These are phyloP conservation scores for Fusarium coicis DNA, from an alignment of 2,329 filamentous ascomycete species.

Conservation along the genomic window DNA sequence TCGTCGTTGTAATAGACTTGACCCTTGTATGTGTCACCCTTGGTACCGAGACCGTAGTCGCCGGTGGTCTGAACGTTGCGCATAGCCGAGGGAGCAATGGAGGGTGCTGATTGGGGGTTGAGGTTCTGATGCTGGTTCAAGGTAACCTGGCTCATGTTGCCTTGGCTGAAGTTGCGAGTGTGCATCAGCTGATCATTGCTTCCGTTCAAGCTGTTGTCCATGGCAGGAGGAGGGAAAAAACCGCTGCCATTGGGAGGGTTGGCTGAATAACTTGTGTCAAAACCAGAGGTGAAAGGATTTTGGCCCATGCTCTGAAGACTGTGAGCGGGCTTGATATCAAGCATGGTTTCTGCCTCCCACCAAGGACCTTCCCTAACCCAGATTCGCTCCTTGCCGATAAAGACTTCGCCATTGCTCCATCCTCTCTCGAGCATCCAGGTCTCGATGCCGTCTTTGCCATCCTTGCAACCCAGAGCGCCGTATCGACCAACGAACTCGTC, in stretches of 20 bases:
- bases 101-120: slow-evolving; percentile 60
- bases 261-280: slow-evolving; percentile 79
- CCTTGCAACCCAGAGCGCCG: slow-evolving; percentile 82
- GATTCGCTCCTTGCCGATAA: slow-evolving; percentile 88
- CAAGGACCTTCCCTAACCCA: slow-evolving; percentile 96
- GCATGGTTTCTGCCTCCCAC: slow-evolving; percentile 98
- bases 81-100: slow-evolving; percentile 68
- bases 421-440: slow-evolving; percentile 94
- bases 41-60: slow-evolving; percentile 89
- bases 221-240: slow-evolving; percentile 75
- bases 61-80: slow-evolving; percentile 69
- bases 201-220: slow-evolving; percentile 70
- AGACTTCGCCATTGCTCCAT: slow-evolving; percentile 97
- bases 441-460: slow-evolving; percentile 92
- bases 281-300: slow-evolving; percentile 56
- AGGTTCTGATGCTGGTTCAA: slow-evolving; percentile 54
- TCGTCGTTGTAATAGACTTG: slow-evolving; percentile 80
- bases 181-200: slow-evolving; percentile 79
- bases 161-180: slow-evolving; percentile 65
- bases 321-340: slow-evolving; percentile 82
- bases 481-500: slow-evolving; percentile 93
- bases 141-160: slow-evolving; percentile 66
- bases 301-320: slow-evolving; percentile 55
- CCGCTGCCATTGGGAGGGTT: slow-evolving; percentile 72
- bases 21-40: slow-evolving; percentile 82